Evolutionary conservation across 2,329 filamentous ascomycete genomes (phyloP).

Genomic region (Ascochyta viciae-villosae): DNA sequence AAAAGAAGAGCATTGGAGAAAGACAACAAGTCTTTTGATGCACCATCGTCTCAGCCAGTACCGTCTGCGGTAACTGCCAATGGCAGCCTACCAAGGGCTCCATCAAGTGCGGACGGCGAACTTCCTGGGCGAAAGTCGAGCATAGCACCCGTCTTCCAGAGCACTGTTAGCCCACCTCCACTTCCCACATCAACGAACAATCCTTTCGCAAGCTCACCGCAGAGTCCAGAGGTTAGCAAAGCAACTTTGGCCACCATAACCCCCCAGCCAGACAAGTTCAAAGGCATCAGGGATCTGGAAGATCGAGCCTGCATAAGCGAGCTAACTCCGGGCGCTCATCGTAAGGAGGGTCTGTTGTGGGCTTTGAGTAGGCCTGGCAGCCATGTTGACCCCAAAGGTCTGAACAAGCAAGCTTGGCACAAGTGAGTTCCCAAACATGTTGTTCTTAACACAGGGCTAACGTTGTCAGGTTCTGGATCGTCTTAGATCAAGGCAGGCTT

Average conservation of each 20-base stretch:
- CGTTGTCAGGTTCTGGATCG: constrained; percentile 86
- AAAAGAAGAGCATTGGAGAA: constrained; percentile 91
- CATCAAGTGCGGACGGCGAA: constrained; percentile 33
- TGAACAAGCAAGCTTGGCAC: constrained; percentile 98
- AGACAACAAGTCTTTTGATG: constrained; percentile 65
- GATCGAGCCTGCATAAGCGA: constrained; percentile 58
- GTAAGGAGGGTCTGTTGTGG: constrained; percentile 95
- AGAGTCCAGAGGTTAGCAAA: constrained; percentile 40
- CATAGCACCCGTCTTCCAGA: constrained; percentile 44
- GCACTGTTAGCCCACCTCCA: constrained; percentile 42
- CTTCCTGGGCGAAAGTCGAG: constrained; percentile 42
- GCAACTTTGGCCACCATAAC: constrained; percentile 32
- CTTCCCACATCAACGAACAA: constrained; percentile 32
- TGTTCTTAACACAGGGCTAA: constrained; percentile 34
- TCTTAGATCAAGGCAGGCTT: constrained; percentile 92
- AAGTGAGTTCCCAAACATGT: constrained; percentile 69
- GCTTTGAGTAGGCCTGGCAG: constrained; percentile 90
- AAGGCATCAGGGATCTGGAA: constrained; percentile 89
- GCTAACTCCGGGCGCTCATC: constrained; percentile 67
- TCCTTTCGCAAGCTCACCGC: constrained; percentile 34
- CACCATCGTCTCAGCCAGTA: constrained; percentile 34
- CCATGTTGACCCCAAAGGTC: constrained; percentile 90
- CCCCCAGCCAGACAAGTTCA: constrained; percentile 70
- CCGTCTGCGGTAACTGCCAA: constrained; percentile 34
- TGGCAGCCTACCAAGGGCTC: constrained; percentile 31